Percentiles rank a stretch among this genome's conserved stretches.
Conservation (phyloP, 139 green algal genomes). For the Chloropicon primus region DNA sequence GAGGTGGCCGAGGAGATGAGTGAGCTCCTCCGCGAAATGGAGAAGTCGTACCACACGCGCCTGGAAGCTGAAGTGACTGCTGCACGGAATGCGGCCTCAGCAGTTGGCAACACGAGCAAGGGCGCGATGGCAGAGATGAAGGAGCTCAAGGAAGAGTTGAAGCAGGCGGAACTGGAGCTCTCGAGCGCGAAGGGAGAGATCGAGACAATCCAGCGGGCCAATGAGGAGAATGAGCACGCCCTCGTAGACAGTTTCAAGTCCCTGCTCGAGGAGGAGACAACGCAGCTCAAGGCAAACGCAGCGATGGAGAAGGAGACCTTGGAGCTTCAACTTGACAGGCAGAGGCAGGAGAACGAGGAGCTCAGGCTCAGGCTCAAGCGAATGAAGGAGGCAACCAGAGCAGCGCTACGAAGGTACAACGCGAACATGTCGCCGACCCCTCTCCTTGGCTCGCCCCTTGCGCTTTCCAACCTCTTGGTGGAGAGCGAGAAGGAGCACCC, state of each 20-base stretch:
- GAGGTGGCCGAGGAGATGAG: conserved; percentile 41
- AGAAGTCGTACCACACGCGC: conserved; percentile 29
- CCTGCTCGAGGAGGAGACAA: not conserved
- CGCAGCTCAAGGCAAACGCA: not conserved
- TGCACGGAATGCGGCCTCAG: not conserved
- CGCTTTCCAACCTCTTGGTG: not conserved
- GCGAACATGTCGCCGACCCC: not conserved
- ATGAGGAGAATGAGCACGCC: not conserved
- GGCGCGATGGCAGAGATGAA: not conserved
- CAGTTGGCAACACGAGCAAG: not conserved
- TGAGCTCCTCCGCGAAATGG: conserved; percentile 38
- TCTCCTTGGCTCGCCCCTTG: not conserved
- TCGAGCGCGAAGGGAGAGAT: not conserved
- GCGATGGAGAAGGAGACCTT: not conserved
- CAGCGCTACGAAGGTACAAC: not conserved
- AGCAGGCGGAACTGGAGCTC: not conserved
- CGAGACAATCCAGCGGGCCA: not conserved
- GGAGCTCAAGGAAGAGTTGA: not conserved
- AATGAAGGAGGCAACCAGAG: not conserved
- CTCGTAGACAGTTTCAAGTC: not conserved
- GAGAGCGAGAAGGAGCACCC: not conserved
- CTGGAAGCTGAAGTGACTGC: not conserved
- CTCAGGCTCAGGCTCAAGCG: not conserved
- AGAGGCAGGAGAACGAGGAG: not conserved
- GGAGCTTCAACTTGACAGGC: not conserved